Base-by-base conservation (phyloP, 2,329 filamentous ascomycete species). In the Talaromyces verruculosus region DNA sequence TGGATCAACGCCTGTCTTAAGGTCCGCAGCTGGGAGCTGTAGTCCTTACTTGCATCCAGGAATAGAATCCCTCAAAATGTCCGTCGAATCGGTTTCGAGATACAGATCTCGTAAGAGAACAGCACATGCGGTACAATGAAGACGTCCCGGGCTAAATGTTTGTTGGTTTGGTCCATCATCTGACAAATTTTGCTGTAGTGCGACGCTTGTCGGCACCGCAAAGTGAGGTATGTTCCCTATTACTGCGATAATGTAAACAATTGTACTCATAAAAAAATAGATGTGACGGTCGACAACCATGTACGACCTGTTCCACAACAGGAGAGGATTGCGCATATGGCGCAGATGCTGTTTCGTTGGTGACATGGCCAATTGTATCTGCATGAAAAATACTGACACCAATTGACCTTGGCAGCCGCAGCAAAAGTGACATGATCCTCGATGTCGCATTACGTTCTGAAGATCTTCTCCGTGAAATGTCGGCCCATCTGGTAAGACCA, bases 361-460 rank as follows among this genome's bases (percentile, higher is more conserved):
- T 70, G 49, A 51, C 19, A 64, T 57, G 6, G 5, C 22, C 11
- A 28, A 65, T 28, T 13, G 13, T 30, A n/a, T 3, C 19, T 22
- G 17, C n/a, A 51, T 51, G 17, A 35, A 15, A 13, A 37, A 17
- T 13, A 33, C 35, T 13, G 13, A 35, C 13, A n/a, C 61, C n/a
- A 33, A 17, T 43, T 22, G 13, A 55, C 13, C 10, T 47, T 37
- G 1, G 5, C 37, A 83, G 79, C 55, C 77, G 83, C 66, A 82
- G 82, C 35, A 85, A 85, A 69, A 84, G 79, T 51, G 83, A 85
- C 65, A 73, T 84, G 57, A 84, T 85, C 25, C 77, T 85, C 2
- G 83, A 84, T 65, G 82, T 82, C 5, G 81, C 84, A 2, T 69
- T 84, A 1, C 76, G 83, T 15, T 79, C 84, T 22, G 83, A 85